A percentile compares a stretch with the other conserved stretches of the same genome.
These are phyloP conservation scores for Ustilago crameri DNA, from an alignment of 1,284 basidiomycete genomes.

Conservation along the genomic window DNA sequence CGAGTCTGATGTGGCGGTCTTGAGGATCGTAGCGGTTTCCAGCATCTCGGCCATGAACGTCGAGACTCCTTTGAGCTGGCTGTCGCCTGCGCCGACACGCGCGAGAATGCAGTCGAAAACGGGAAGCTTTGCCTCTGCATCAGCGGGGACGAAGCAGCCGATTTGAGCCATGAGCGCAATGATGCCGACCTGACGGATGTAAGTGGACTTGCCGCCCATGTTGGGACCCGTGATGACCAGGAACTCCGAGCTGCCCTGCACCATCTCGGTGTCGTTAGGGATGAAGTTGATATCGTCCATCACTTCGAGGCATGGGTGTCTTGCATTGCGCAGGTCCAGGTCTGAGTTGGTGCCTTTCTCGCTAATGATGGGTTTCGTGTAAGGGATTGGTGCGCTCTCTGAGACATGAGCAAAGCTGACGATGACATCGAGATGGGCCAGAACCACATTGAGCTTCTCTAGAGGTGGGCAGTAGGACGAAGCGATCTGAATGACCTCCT, in stretches of 20 bases:
- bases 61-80: slow-evolving; percentile 94
- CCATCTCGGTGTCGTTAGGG: slow-evolving; percentile 90
- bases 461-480: slow-evolving; percentile 83
- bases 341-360: slow-evolving; percentile 48
- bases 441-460: slow-evolving; percentile 84
- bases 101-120: slow-evolving; percentile 97
- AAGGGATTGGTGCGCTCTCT: slow-evolving; percentile 84
- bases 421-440: slow-evolving; percentile 93
- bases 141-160: slow-evolving; percentile 87
- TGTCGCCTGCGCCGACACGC: slow-evolving; percentile 95
- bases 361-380: slow-evolving; percentile 78
- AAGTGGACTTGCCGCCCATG: slow-evolving; percentile 59
- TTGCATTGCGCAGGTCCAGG: slow-evolving; percentile 62
- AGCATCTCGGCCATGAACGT: slow-evolving; percentile 99
- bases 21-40: slow-evolving; percentile 93
- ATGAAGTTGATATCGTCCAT: slow-evolving; percentile 97
- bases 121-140: slow-evolving; percentile 78
- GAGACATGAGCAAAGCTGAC: slow-evolving; percentile 89
- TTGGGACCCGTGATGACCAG: slow-evolving; percentile 80
- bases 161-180: slow-evolving; percentile 95
- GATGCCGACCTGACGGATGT: slow-evolving; percentile 78
- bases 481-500: slow-evolving; percentile 91
- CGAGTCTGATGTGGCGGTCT: slow-evolving; percentile 87
- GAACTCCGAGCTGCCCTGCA: slow-evolving; percentile 81
- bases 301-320: slow-evolving; percentile 96